These are phyloP conservation scores for Komagataella ulmi DNA, from an alignment of 805 yeast genomes.

Conservation along the genomic window DNA sequence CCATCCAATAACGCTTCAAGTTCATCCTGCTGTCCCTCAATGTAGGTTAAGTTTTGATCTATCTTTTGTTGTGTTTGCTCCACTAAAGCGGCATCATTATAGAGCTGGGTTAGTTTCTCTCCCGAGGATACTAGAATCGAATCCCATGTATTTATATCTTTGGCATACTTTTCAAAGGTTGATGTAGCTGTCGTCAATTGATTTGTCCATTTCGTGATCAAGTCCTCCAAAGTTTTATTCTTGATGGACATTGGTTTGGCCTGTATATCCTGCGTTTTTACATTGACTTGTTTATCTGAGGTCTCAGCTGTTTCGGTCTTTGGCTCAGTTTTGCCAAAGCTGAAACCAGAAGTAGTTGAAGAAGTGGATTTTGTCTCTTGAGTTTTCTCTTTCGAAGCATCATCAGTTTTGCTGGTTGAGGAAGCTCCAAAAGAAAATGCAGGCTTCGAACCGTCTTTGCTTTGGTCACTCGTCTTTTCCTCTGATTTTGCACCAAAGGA, in stretches of 20 bases:
- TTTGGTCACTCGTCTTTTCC: conserved; percentile 1
- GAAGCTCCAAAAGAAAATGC: conserved; percentile 6
- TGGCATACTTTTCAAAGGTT: conserved; percentile 64
- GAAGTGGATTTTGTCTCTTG: not conserved
- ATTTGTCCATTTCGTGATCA: conserved; percentile 86
- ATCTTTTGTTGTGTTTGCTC: conserved; percentile 76
- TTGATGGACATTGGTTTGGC: conserved; percentile 68
- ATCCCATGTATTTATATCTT: conserved; percentile 78
- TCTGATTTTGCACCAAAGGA: conserved; percentile 8
- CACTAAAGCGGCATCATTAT: conserved; percentile 66
- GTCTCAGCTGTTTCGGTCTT: not conserved
- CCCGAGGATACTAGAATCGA: conserved; percentile 72
- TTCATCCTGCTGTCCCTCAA: conserved; percentile 88
- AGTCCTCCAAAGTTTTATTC: conserved; percentile 86
- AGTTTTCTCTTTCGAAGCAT: not conserved
- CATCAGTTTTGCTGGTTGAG: not conserved
- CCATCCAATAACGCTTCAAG: conserved; percentile 69
- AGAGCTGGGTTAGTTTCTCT: conserved; percentile 66
- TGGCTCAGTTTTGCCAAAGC: not conserved
- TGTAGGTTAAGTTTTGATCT: conserved; percentile 76
- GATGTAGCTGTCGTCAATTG: conserved; percentile 64
- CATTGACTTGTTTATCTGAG: conserved; percentile 10
- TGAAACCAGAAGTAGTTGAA: not conserved
- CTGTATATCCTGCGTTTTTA: conserved; percentile 39
- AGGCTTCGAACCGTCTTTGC: conserved; percentile 3